Evolutionary conservation across 345 rosid species (phyloP).

Genomic region (Murraya paniculata): DNA sequence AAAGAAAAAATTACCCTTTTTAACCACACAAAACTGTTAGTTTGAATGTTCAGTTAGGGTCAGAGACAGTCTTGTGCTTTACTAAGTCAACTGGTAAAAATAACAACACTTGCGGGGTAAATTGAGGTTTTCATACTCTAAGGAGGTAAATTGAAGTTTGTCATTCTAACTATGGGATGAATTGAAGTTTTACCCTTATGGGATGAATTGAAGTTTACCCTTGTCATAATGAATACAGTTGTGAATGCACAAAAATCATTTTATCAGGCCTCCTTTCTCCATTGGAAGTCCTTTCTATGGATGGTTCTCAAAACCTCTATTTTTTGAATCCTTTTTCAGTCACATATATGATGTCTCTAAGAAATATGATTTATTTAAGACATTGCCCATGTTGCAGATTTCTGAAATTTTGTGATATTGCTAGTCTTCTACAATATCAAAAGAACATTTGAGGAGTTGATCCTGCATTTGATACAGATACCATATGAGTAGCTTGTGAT

Average conservation of each 20-base stretch:
- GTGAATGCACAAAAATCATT: background rate
- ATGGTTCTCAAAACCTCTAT: background rate
- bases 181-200: no score
- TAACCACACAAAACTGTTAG: no score
- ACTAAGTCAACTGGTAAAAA: no score
- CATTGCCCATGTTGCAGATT: conserved; percentile 49
- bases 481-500: conserved; percentile 7
- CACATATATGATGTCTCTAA: background rate
- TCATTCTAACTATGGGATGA: no score
- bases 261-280: background rate
- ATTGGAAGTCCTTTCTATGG: background rate
- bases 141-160: no score
- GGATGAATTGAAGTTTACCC: no score
- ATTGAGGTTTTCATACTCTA: no score
- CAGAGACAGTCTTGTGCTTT: no score
- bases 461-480: conserved; percentile 7
- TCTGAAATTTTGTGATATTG: conserved; percentile 69
- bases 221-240: background rate
- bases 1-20: no score
- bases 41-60: no score
- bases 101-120: no score
- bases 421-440: conserved; percentile 11
- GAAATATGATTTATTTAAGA: conserved; percentile 12
- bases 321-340: background rate
- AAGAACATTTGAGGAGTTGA: background rate